Evolutionary conservation across 306 rosid genomes (phyloP).

Genomic region (Quercus cerris): DNA sequence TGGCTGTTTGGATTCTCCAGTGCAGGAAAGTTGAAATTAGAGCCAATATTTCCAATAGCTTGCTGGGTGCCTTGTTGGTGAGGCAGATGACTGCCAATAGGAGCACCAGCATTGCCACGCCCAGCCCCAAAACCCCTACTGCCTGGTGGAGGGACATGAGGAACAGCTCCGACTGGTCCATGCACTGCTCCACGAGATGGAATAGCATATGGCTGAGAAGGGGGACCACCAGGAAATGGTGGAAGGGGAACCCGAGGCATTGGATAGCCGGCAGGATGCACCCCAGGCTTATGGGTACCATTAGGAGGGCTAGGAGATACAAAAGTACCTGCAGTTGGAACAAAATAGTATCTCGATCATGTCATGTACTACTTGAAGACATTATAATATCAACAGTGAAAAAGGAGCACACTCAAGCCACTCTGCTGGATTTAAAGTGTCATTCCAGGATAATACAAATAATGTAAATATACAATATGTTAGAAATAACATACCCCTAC

Average conservation of each 20-base stretch:
- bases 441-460: no score
- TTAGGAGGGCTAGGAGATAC: constrained; percentile 85
- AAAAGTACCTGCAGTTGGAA: constrained; percentile 63
- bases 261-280: constrained; percentile 88
- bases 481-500: no score
- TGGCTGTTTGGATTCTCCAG: constrained; percentile 94
- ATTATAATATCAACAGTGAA: constrained; percentile 24
- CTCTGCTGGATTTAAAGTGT: no score
- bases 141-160: constrained; percentile 94
- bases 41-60: constrained; percentile 72
- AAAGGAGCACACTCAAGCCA: no score
- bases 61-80: constrained; percentile 90
- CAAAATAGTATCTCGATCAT: constrained; percentile 3
- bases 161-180: constrained; percentile 99
- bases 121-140: constrained; percentile 95
- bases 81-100: constrained; percentile 85
- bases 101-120: constrained; percentile 75
- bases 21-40: constrained; percentile 73
- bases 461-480: no score
- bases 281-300: constrained; percentile 88
- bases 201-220: constrained; percentile 99
- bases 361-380: background rate
- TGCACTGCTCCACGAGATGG: constrained; percentile 97
- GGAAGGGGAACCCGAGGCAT: constrained; percentile 82
- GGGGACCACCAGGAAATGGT: constrained; percentile 83